A percentile compares a stretch with the other conserved stretches of the same genome.
Conservation (phyloP, 2,329 filamentous ascomycete genomes). For the Alternaria angustiovoidea region DNA sequence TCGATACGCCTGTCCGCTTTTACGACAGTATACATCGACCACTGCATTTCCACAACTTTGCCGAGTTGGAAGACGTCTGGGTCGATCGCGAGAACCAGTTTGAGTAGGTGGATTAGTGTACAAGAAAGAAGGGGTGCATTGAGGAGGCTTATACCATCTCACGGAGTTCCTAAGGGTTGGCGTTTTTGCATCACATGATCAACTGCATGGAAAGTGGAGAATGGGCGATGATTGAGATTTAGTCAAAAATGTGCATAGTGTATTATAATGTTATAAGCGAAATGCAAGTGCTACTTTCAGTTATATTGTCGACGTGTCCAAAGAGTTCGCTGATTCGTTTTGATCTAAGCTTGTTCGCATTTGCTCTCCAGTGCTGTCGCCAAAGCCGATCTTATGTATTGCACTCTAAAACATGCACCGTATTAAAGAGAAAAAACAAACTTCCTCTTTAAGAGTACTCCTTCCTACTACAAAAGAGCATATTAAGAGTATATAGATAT, state of each 20-base stretch:
- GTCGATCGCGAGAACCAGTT: constrained; percentile 94
- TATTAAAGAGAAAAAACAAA: too few relatives aligned
- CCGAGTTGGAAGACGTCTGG: constrained; percentile 95
- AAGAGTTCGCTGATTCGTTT: neutral
- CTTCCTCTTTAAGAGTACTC: too few relatives aligned
- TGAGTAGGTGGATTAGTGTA: constrained; percentile 62
- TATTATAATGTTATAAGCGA: constrained; percentile 25
- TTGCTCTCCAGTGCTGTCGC: neutral
- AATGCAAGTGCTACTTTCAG: constrained; percentile 2
- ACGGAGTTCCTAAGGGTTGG: constrained; percentile 22
- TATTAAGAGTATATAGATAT: too few relatives aligned
- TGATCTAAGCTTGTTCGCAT: neutral
- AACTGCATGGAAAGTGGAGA: constrained; percentile 11
- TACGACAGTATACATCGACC: constrained; percentile 93
- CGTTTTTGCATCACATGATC: constrained; percentile 16
- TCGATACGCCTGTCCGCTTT: constrained; percentile 87
- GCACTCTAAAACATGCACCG: neutral
- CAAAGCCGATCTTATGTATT: too few relatives aligned
- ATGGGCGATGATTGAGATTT: constrained; percentile 4
- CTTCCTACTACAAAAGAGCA: too few relatives aligned
- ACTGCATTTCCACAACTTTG: constrained; percentile 96
- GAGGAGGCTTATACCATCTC: neutral
- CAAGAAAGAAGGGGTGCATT: neutral
- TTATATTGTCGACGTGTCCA: neutral
- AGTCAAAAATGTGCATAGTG: constrained; percentile 30